Conservation (phyloP, 306 rosid species). For the Medicago arabica region DNA sequence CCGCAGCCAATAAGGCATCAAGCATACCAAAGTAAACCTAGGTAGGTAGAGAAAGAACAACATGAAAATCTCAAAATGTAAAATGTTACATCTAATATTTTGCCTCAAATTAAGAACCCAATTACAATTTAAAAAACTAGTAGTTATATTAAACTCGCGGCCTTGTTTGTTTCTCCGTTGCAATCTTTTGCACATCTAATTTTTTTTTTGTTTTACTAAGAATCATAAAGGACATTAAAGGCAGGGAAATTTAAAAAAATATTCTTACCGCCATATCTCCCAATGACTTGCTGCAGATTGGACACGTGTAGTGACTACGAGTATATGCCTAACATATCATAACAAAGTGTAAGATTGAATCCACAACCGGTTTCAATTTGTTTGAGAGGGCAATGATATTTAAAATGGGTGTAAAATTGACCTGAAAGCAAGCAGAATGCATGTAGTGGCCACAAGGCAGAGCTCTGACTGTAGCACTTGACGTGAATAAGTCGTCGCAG, state of each 20-base stretch:
- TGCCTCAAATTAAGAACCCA: constrained; percentile 23
- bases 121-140: constrained; percentile 1
- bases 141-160: constrained; percentile 13
- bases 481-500: constrained; percentile 92
- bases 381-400: constrained; percentile 16
- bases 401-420: constrained; percentile 42
- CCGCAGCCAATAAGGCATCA: constrained; percentile 94
- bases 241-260: constrained; percentile 27
- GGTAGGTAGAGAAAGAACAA: constrained; percentile 43
- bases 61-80: constrained; percentile 13
- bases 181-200: constrained; percentile 1
- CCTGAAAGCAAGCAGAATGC: constrained; percentile 99
- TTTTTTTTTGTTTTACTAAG: neutral
- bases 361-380: constrained; percentile 9
- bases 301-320: constrained; percentile 93
- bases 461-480: constrained; percentile 92
- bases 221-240: constrained; percentile 17
- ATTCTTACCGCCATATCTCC: constrained; percentile 97
- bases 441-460: constrained; percentile 97
- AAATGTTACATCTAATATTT: constrained; percentile 15
- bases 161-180: constrained; percentile 16
- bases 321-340: constrained; percentile 81
- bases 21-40: constrained; percentile 99
- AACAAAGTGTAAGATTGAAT: constrained; percentile 45
- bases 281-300: constrained; percentile 97